phyloP scores from a whole-genome alignment of 257 asterid genomes.

The Solanum gandarillasii region DNA sequence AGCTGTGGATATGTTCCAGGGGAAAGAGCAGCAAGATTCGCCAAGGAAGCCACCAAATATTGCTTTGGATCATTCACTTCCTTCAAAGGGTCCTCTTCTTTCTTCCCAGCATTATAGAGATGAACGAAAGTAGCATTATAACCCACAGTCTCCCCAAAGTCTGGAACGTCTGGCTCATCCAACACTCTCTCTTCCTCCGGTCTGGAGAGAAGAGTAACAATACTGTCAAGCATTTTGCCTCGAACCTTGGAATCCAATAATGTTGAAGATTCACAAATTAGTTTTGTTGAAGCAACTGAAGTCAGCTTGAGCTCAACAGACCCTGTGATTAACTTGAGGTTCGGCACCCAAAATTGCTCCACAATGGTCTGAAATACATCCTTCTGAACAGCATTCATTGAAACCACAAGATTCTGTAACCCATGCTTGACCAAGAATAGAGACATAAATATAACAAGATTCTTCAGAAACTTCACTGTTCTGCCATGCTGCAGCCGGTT shows the following conservation, averaged over 20 bases:
- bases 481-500: conserved; percentile 47
- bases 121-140: conserved; percentile 66
- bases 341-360: conserved; percentile 82
- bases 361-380: conserved; percentile 45
- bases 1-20: conserved; percentile 58
- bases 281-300: conserved; percentile 72
- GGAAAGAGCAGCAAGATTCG: conserved; percentile 47
- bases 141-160: conserved; percentile 71
- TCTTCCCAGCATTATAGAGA: conserved; percentile 76
- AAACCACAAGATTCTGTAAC: conserved; percentile 49
- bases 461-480: conserved; percentile 60
- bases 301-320: conserved; percentile 68
- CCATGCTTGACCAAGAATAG: conserved; percentile 80
- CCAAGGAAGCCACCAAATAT: conserved; percentile 59
- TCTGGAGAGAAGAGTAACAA: conserved; percentile 72
- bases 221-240: conserved; percentile 86
- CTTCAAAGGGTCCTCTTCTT: conserved; percentile 75
- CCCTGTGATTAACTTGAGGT: conserved; percentile 66
- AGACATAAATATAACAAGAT: conserved; percentile 76
- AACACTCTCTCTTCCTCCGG: conserved; percentile 74
- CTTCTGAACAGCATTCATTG: conserved; percentile 70
- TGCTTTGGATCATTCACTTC: conserved; percentile 83
- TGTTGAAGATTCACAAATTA: conserved; percentile 58
- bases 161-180: conserved; percentile 80
- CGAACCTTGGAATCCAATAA: conserved; percentile 52